Percentiles rank a stretch among this genome's conserved stretches.
Evolutionary conservation across 192 early-diverging fungal genomes (phyloP).

Genomic region (Rhizophagus prolifer): DNA sequence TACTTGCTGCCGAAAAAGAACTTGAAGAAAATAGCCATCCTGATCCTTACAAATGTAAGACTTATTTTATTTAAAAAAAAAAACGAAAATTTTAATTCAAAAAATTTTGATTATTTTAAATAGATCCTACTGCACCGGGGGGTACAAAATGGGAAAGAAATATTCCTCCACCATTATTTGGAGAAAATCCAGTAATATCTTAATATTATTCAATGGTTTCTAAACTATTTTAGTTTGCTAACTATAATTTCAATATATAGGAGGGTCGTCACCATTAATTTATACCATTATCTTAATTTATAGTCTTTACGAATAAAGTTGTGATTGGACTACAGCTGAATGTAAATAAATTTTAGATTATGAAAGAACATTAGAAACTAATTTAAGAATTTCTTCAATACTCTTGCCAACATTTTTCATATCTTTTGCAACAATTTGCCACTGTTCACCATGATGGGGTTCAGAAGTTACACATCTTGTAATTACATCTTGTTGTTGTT

Average conservation of each 20-base stretch:
- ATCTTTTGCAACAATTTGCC: conserved; percentile 82
- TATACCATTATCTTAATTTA: no score
- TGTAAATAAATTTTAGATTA: neutral
- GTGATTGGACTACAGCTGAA: neutral
- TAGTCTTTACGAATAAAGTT: neutral
- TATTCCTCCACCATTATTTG: conserved; percentile 49
- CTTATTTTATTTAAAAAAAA: neutral
- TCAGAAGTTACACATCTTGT: conserved; percentile 72
- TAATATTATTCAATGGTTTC: neutral
- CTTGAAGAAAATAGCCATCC: conserved; percentile 76
- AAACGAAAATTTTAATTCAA: no score
- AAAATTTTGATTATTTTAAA: conserved; percentile 9
- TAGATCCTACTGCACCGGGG: conserved; percentile 67
- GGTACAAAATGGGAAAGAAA: conserved; percentile 87
- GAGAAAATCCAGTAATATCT: neutral
- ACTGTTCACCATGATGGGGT: conserved; percentile 88
- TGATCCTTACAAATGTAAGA: conserved; percentile 80
- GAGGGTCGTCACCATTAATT: neutral
- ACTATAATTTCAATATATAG: neutral
- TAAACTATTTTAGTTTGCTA: no score
- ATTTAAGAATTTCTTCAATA: conserved; percentile 58
- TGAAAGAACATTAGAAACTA: conserved; percentile 37
- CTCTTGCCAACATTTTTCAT: conserved; percentile 66
- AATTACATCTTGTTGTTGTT: conserved; percentile 56
- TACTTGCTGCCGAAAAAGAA: conserved; percentile 71